Base-by-base conservation (phyloP, 495 filamentous ascomycete genomes). In the Astrothelium macrocarpum region DNA sequence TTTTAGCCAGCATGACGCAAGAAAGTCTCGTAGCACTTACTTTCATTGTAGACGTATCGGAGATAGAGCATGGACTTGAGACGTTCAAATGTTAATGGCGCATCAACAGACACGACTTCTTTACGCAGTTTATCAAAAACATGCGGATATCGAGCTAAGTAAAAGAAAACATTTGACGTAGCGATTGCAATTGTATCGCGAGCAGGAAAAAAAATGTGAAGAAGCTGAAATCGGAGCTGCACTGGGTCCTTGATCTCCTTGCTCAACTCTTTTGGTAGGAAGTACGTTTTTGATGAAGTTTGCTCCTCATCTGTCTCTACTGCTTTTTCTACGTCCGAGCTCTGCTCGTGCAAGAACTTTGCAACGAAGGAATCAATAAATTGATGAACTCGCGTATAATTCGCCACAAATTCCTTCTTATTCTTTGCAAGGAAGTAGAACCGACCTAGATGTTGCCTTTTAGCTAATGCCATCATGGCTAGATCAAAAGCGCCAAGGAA, bases 281-380 rank as follows among this genome's bases (percentile, higher is more conserved):
- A 64, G 59, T 76, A 76, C 25, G 49, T 56, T 1, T 59, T 61
- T 4, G 2, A 4, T 10, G 49, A 56, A 16, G 25, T 5, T 2
- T 25, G 2, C 4, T 29, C 25, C 5, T 26, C 49, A 29, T 26
- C n/a, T 2, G 5, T 25, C 10, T 25, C 25, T 2, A 56, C 1
- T 2, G 34, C 11, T 28, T 74, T 67, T 36, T 74, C 71, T 4
- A 29, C 59, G 28, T 45, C 43, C 1, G 63, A 56, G 26, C 67
- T 64, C 5, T 25, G 25, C 20, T 56, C 20, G n/a, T 10, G 4
- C 4, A 66, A 23, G 49, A 71, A 71, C n/a, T 75, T 65, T 14
- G 72, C 66, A 29, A 78, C 74, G 58, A 71, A 78, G 43, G 71
- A 66, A 46, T 79, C 73, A 2, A 84, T 80, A 62, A 85, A 79